phyloP scores from a whole-genome alignment of 495 filamentous ascomycete species.

The Aspergillus coremiiformis region DNA sequence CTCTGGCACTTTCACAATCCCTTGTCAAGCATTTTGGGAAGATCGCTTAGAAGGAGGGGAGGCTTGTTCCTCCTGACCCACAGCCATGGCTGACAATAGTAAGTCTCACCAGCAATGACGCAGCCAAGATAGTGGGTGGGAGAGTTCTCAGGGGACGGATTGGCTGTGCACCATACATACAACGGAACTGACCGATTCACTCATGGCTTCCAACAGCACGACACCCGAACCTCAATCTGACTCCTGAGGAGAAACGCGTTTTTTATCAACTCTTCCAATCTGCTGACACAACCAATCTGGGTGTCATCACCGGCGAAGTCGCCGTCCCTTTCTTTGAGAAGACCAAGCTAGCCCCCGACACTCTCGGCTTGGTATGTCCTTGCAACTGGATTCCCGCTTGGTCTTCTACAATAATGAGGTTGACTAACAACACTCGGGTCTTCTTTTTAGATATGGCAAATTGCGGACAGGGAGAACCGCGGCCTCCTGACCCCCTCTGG shows the following conservation, averaged over 20 bases:
- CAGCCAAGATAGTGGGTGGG: not conserved
- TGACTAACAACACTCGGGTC: conserved; percentile 6
- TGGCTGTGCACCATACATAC: conserved; percentile 2
- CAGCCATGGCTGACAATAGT: conserved; percentile 37
- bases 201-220: conserved; percentile 22
- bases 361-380: conserved; percentile 84
- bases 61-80: conserved; percentile 28
- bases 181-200: conserved; percentile 24
- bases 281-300: conserved; percentile 80
- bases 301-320: conserved; percentile 92
- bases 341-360: conserved; percentile 73
- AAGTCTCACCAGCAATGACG: conserved; percentile 9
- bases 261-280: conserved; percentile 86
- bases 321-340: conserved; percentile 98
- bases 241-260: conserved; percentile 82
- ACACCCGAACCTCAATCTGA: conserved; percentile 74
- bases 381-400: too few species aligned
- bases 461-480: conserved; percentile 92
- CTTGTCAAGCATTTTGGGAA: not conserved
- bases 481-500: conserved; percentile 86
- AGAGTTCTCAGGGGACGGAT: conserved; percentile 24
- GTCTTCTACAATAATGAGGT: too few species aligned
- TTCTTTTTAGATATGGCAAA: conserved; percentile 82
- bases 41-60: conserved; percentile 22
- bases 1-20: conserved; percentile 2